Evolutionary conservation across 2,329 filamentous ascomycete genomes (phyloP).

Genomic region (Helotiales sp.): DNA sequence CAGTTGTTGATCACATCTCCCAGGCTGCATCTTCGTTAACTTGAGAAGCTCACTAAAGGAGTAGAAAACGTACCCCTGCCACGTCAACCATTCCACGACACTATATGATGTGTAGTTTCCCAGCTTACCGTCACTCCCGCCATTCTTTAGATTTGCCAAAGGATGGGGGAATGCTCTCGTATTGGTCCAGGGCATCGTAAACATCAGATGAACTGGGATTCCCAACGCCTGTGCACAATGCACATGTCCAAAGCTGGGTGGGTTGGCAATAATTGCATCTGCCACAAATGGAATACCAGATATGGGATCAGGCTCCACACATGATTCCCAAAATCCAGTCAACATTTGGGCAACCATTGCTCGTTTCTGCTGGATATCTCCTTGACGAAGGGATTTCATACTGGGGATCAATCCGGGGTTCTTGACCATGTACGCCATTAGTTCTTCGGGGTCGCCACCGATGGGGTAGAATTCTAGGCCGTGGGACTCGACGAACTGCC

Average conservation of each 20-base stretch:
- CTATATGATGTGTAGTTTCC: slow-evolving; percentile 47
- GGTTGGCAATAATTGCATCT: slow-evolving; percentile 31
- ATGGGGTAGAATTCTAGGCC: slow-evolving; percentile 60
- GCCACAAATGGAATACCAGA: slow-evolving; percentile 23
- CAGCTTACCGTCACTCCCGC: slow-evolving; percentile 35
- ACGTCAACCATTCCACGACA: slow-evolving; percentile 50
- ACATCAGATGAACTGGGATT: slow-evolving; percentile 18
- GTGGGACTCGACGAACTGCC: slow-evolving; percentile 49
- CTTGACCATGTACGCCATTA: slow-evolving; percentile 92
- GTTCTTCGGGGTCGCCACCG: slow-evolving; percentile 66
- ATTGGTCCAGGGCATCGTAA: slow-evolving; percentile 25
- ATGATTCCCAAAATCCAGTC: slow-evolving; percentile 80
- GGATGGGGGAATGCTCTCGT: slow-evolving; percentile 36
- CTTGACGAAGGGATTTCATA: slow-evolving; percentile 69
- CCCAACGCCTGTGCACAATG: slow-evolving; percentile 25
- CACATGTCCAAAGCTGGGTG: slow-evolving; percentile 30
- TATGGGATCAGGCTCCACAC: slow-evolving; percentile 56
- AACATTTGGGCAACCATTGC: slow-evolving; percentile 74
- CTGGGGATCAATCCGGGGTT: slow-evolving; percentile 81
- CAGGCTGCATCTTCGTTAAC: slow-evolving; percentile 29
- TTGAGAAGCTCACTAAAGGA: background rate
- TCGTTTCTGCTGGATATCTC: slow-evolving; percentile 71
- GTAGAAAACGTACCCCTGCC: slow-evolving; percentile 42
- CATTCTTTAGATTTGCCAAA: slow-evolving; percentile 45
- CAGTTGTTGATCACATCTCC: slow-evolving; percentile 48